Conservation (phyloP, 106 monocot genomes). For the Platanthera guangdongensis region DNA sequence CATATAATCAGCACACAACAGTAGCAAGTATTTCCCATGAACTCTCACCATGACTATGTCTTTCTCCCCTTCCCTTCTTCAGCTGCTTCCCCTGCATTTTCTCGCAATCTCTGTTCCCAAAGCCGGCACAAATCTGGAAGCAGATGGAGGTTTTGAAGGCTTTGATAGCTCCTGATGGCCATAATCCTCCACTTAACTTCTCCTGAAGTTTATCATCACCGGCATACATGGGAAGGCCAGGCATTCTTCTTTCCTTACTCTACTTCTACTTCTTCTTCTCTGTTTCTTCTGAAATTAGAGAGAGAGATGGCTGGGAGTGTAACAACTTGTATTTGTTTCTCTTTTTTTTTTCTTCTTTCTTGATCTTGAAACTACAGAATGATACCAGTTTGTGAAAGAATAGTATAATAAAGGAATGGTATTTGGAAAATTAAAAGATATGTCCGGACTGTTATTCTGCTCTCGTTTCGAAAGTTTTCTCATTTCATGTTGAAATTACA, state of each 20-base stretch:
- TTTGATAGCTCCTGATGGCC: background rate
- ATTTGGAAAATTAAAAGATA: background rate
- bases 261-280: background rate
- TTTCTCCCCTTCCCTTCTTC: background rate
- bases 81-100: background rate
- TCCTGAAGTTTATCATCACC: background rate
- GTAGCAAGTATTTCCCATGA: background rate
- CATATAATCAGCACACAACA: background rate
- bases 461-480: no score
- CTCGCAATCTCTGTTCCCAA: background rate
- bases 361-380: background rate
- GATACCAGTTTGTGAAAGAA: background rate
- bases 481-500: no score
- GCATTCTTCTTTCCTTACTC: background rate
- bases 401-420: background rate
- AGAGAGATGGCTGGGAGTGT: background rate
- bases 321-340: background rate
- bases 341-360: background rate
- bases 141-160: background rate
- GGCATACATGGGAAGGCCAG: conserved; percentile 14
- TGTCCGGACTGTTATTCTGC: no score
- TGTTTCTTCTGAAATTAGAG: background rate
- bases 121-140: background rate
- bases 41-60: background rate
- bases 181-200: background rate